phyloP scores from a whole-genome alignment of 2,329 filamentous ascomycete species.

The Pseudopyrenochaeta lycopersici region DNA sequence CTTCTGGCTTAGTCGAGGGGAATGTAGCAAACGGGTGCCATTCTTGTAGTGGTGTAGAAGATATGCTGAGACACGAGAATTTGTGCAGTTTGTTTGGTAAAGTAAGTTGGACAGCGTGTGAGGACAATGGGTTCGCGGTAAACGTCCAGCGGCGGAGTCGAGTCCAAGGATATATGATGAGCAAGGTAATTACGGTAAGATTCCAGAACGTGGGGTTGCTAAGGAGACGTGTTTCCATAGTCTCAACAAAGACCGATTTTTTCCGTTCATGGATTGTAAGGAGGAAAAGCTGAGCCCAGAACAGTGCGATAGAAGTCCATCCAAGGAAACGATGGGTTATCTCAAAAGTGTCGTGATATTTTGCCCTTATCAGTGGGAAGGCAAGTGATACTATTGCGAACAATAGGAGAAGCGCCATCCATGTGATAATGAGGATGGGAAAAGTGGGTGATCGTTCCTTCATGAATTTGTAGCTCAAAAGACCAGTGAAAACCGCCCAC shows the following conservation, averaged over 20 bases:
- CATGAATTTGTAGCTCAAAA: conserved; percentile 38
- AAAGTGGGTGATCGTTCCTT: conserved; percentile 13
- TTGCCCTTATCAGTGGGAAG: conserved; percentile 28
- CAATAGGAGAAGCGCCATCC: conserved; percentile 28
- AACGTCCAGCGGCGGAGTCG: conserved; percentile 74
- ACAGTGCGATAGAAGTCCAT: conserved; percentile 40
- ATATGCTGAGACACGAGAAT: conserved; percentile 45
- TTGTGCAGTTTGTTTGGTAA: conserved; percentile 36
- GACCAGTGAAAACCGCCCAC: conserved; percentile 53
- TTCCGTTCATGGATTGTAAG: conserved; percentile 12
- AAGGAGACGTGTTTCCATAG: conserved; percentile 10
- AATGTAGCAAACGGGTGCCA: conserved; percentile 52
- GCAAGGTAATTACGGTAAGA: conserved; percentile 68
- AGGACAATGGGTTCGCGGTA: conserved; percentile 71
- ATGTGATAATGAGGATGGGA: conserved; percentile 28
- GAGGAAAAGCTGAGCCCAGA: conserved; percentile 37
- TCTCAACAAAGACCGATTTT: background rate
- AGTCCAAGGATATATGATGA: conserved; percentile 77
- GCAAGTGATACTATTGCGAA: conserved; percentile 35
- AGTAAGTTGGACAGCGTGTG: conserved; percentile 75
- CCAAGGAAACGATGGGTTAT: conserved; percentile 46
- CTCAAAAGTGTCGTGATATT: conserved; percentile 46
- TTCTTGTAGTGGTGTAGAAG: conserved; percentile 37
- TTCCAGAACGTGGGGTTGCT: conserved; percentile 66
- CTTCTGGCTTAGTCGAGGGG: conserved; percentile 18